Base-by-base conservation (phyloP, 805 yeast species). In the Kregervanrija pseudodelftensis region DNA sequence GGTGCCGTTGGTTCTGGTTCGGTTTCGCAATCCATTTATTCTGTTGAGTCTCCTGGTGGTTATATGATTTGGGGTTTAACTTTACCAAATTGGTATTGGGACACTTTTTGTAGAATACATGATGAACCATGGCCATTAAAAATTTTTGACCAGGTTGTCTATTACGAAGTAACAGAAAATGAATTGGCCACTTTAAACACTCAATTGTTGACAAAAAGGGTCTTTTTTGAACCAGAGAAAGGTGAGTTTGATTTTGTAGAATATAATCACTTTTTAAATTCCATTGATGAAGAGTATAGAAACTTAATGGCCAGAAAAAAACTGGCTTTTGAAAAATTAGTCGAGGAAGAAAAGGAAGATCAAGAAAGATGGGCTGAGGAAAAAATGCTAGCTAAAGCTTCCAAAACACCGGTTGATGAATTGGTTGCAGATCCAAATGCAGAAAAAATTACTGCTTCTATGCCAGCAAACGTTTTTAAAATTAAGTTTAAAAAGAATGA, bases 401-500 rank as follows among this genome's bases (percentile, higher is more conserved):
- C 54, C 1, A 56, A 51, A 37, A 30, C 48, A 5, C 28, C 55
- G 2, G 51, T 43, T 36, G 45, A 40, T 16, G 49, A 52, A 36
- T 15, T 52, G 8, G 45, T 61, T 33, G 49, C 50, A 40, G 60
- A 58, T 49, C 59, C 63, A 8, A 49, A 54, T 15, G 46, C 50
- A 8, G 43, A 55, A 12, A 55, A 54, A 36, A 47, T 61, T 12
- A n/a, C 40, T n/a, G 46, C 63, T 7, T 50, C 49, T 5, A 64
- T 64, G 68, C 53, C 66, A 11, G 64, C 66, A 2, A 63, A 60
- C 49, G 59, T 64, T 14, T 64, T 62, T 49, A 64, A 63, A 45
- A 52, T 64, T 22, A 55, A 57, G 33, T 46, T 45, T 11, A 44
- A 42, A n/a, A 54, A 49, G 17, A 66, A 60, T 14, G 62, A 54